These are phyloP conservation scores for Ogataea glucozyma DNA, from an alignment of 805 yeast genomes.

Conservation along the genomic window DNA sequence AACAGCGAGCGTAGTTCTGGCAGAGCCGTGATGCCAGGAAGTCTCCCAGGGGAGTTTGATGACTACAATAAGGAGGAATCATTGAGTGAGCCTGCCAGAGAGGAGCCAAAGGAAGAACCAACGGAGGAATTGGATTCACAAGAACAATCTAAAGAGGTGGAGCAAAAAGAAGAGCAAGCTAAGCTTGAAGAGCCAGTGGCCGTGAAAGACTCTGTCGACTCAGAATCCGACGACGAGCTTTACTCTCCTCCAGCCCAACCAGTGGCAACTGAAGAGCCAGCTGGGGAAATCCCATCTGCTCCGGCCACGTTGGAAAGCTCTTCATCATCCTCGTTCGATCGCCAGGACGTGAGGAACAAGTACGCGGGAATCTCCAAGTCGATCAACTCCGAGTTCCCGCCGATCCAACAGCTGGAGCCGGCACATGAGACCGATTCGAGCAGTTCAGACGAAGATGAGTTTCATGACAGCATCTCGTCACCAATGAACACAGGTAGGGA, in stretches of 20 bases:
- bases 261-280: neutral
- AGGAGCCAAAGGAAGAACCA: slow-evolving; percentile 9
- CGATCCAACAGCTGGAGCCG: slow-evolving; percentile 55
- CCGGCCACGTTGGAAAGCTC: slow-evolving; percentile 3
- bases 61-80: too few species aligned
- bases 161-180: too few species aligned
- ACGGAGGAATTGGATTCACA: neutral
- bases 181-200: too few species aligned
- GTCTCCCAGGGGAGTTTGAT: slow-evolving; percentile 20
- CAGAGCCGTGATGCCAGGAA: slow-evolving; percentile 15
- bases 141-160: too few species aligned
- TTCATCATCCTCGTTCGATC: slow-evolving; percentile 3
- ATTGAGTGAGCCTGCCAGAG: too few species aligned
- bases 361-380: neutral
- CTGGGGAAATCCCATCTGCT: neutral
- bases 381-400: slow-evolving; percentile 57
- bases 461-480: slow-evolving; percentile 36
- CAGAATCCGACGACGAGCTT: slow-evolving; percentile 14
- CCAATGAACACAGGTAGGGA: slow-evolving; percentile 11
- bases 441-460: slow-evolving; percentile 44
- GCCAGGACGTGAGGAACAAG: neutral
- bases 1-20: neutral
- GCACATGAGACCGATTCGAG: slow-evolving; percentile 52
- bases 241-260: slow-evolving; percentile 16
- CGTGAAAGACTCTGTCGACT: neutral